Evolutionary conservation across 2,329 filamentous ascomycete species (phyloP), one percentile per base, ranked within the genome.

Genomic region (Escovopsis weberi): DNA sequence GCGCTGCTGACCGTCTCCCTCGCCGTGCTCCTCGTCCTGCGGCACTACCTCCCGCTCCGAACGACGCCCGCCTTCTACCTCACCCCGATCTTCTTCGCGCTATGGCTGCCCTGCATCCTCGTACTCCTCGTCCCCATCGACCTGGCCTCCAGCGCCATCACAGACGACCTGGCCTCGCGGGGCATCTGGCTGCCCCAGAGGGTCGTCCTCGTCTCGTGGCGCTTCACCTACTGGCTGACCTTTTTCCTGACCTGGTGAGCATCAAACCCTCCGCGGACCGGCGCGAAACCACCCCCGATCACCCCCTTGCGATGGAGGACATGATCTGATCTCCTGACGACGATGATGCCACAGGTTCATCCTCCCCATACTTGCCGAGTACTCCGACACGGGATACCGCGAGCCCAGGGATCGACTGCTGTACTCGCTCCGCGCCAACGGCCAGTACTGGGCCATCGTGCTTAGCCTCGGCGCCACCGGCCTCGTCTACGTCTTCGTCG

Each of bases 141-240:
- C 62, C 78, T 98, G 50, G 88, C 89, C 1, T 94, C 88, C 6
- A 89, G 77, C 56, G 81, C 85, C 19, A 74, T 78, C 39, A 78
- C 79, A 40, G 79, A 83, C 46, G 81, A 83, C 60, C 78, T 75
- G 46, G 72, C 75, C 12, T 72, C 76, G 12, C 75, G 81, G 51
- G 91, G 88, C 32, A 84, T 98, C 55, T 95, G 88, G 85, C 73
- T 98, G 32, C 82, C 85, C 5, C 71, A 82, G 50, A 68, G 79
- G 40, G 74, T 88, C 26, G 69, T 95, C 39, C 69, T 93, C 55
- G 85, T 95, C 23, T 82, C 82, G 45, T 98, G 91, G 91, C 77
- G 89, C 57, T 89, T 98, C 50, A 82, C 83, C 18, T 98, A 98
- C 65, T 98, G 91, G 91, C 70, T 98, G 43, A 96, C 89, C 0